Evolutionary conservation across 2,329 filamentous ascomycete genomes (phyloP).

Genomic region (Scytalidium lignicola): DNA sequence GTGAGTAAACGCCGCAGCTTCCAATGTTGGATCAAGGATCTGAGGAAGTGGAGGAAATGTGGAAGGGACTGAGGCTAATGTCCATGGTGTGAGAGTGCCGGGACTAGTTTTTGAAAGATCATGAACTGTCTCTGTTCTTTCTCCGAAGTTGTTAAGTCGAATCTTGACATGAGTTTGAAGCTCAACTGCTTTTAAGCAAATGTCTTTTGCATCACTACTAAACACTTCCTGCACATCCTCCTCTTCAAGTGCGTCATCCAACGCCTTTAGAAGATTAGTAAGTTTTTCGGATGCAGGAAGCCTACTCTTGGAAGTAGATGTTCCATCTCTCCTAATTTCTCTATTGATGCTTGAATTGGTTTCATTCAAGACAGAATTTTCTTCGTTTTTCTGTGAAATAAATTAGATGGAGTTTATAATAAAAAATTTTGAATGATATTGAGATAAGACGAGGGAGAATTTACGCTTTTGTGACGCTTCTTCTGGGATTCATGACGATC

Average conservation of each 20-base stretch:
- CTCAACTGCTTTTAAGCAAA: neutral
- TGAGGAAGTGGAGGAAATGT: constrained; percentile 54
- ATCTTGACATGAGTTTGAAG: neutral
- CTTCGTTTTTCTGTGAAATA: neutral
- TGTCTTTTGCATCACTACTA: neutral
- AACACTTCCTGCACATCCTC: constrained; percentile 10
- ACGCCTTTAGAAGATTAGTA: constrained; percentile 16
- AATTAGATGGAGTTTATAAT: neutral
- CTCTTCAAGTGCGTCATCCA: constrained; percentile 19
- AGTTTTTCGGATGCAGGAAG: constrained; percentile 11
- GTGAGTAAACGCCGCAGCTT: constrained; percentile 64
- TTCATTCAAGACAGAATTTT: neutral
- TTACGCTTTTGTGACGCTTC: neutral
- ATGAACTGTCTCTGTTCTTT: neutral
- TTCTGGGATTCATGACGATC: neutral
- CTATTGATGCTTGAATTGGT: too few relatives aligned
- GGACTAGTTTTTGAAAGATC: neutral
- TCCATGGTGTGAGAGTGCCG: constrained; percentile 43
- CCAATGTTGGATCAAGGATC: constrained; percentile 54
- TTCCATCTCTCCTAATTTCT: too few relatives aligned
- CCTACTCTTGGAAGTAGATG: neutral
- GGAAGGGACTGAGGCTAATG: constrained; percentile 41
- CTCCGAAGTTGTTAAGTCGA: neutral
- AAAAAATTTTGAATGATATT: neutral
- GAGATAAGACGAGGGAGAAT: neutral